phyloP scores from a whole-genome alignment of 441 rosid genomes.

The California macrophylla region DNA sequence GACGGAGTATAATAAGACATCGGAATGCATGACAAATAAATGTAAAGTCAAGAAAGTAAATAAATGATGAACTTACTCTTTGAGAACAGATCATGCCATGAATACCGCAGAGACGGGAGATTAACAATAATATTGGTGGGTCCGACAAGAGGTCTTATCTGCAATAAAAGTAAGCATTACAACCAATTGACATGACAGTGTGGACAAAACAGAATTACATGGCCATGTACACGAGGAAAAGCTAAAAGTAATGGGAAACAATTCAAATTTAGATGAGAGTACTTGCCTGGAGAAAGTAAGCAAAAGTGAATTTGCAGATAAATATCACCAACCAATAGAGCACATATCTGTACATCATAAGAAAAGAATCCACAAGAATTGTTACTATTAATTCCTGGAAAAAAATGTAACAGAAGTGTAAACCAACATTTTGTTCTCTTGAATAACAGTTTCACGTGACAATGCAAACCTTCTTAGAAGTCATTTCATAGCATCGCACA shows the following conservation, averaged over 20 bases:
- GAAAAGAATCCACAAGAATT: constrained; percentile 10
- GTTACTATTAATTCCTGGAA: neutral
- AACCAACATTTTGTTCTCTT: neutral
- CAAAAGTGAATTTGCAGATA: constrained; percentile 76
- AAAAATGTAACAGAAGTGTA: neutral
- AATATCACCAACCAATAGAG: constrained; percentile 83
- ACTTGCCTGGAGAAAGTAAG: constrained; percentile 98
- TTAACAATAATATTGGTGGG: constrained; percentile 55
- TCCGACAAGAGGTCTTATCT: constrained; percentile 83
- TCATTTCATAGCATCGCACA: neutral
- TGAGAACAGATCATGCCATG: constrained; percentile 97
- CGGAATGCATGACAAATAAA: neutral
- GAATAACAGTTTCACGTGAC: neutral
- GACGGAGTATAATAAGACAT: neutral
- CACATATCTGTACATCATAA: constrained; percentile 63
- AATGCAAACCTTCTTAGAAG: neutral
- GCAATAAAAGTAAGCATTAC: constrained; percentile 25
- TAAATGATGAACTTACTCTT: constrained; percentile 46
- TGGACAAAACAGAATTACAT: constrained; percentile 2
- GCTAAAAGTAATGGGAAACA: constrained; percentile 13
- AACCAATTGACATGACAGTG: neutral
- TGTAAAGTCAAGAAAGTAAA: constrained; percentile 3
- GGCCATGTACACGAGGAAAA: neutral
- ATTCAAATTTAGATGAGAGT: constrained; percentile 16
- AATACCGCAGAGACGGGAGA: constrained; percentile 43